Evolutionary conservation across 2,329 filamentous ascomycete species (phyloP), one percentile per base, ranked within the genome.

Genomic region (Stagonosporopsis chrysanthemi): DNA sequence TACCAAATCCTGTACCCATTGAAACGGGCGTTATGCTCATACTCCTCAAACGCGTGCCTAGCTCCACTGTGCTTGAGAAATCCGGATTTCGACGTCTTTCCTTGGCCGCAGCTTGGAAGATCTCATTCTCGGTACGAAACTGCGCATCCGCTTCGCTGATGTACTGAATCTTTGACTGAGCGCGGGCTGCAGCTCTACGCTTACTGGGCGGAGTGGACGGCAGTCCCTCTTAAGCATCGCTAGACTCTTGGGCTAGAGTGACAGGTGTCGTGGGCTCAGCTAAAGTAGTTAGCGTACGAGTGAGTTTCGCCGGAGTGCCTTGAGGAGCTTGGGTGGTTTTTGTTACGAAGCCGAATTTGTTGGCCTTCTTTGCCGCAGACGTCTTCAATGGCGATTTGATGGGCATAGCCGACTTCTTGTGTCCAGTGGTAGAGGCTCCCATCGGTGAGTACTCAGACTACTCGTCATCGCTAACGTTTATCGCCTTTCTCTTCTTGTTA

Each of bases 1-100:
- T 4, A 6, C 24, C 17, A 8, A 40, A 40, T 4, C 4, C 14
- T 6, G 33, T 36, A 7, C n/a, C 35, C 11, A 22, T 83, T 1
- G 57, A 52, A 1, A 48, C 38, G 11, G 59, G 60, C 2, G 61
- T 65, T n/a, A 62, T 43, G 33, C 61, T 62, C 57, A 64, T 55
- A 6, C 52, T 39, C 11, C 55, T 33, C 12, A 62, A 7, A 1
- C 41, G 43, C 6, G 2, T 23, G 1, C 35, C 17, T 6, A 61
- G 35, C 9, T 45, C 45, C 11, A 35, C n/a, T 33, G 44, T 36
- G 12, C 22, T 19, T 24, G 41, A 4, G 6, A 9, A 31, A 9
- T 14, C 19, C 6, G 14, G 31, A 14, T n/a, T 24, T 5, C 31
- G 26, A 6, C 44, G 38, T 11, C 19, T 17, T 23, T 49, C 36